phyloP scores from a whole-genome alignment of 352 stramenopile genomes.

The Pythium myriotylum region DNA sequence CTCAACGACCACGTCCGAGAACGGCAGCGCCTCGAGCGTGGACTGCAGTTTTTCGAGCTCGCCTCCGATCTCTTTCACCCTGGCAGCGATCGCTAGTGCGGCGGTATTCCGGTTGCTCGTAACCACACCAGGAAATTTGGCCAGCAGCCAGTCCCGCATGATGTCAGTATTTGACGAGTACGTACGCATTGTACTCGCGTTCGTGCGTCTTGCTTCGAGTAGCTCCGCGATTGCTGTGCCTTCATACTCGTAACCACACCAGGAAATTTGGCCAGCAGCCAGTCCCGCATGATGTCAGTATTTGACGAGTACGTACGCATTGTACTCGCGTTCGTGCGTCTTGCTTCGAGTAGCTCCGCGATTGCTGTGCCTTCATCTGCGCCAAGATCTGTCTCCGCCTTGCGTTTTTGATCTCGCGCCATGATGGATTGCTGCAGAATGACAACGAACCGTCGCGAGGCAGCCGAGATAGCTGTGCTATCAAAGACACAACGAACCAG shows the following conservation, averaged over 20 bases:
- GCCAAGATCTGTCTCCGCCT: not conserved
- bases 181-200: too few species aligned
- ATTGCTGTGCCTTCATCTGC: not conserved
- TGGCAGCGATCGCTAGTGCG: not conserved
- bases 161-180: too few species aligned
- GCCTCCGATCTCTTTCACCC: not conserved
- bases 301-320: not conserved
- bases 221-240: too few species aligned
- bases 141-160: too few species aligned
- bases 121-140: too few species aligned
- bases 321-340: not conserved
- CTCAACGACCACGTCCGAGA: too few species aligned
- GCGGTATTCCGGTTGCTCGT: constrained; percentile 11
- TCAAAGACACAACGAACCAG: not conserved
- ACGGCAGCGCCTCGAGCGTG: too few species aligned
- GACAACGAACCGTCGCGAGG: not conserved
- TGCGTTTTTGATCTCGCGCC: not conserved
- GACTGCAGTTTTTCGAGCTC: not conserved
- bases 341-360: not conserved
- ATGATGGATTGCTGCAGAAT: not conserved
- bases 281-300: too few species aligned
- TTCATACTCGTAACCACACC: too few species aligned
- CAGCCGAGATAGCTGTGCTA: not conserved
- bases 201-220: too few species aligned
- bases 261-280: too few species aligned